Evolutionary conservation across 2,329 filamentous ascomycete species (phyloP).

Genomic region (Scedosporium aurantiacum): DNA sequence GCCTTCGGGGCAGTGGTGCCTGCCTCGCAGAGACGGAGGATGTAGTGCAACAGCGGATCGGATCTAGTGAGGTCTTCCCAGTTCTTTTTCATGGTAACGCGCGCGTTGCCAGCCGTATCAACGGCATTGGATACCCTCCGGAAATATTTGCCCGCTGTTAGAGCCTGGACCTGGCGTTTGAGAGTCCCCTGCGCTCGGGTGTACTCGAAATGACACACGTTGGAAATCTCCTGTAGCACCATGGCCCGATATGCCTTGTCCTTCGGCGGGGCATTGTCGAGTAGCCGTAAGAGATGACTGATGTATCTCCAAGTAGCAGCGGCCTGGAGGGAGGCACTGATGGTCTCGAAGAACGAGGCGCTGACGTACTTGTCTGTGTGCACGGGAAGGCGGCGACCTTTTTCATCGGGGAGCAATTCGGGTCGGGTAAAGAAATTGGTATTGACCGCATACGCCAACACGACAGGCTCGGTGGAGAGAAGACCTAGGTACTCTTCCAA

Average conservation of each 20-base stretch:
- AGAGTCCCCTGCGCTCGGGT: conserved; percentile 24
- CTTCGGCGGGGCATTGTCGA: conserved; percentile 13
- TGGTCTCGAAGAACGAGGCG: conserved; percentile 27
- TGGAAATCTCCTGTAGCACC: conserved; percentile 34
- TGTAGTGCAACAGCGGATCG: conserved; percentile 29
- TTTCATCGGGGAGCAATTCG: conserved; percentile 33
- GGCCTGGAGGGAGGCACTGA: conserved; percentile 23
- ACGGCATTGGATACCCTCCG: conserved; percentile 23
- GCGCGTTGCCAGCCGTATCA: conserved; percentile 24
- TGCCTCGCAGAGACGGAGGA: conserved; percentile 31
- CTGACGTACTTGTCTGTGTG: conserved; percentile 31
- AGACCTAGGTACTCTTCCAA: conserved; percentile 24
- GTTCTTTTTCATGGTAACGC: conserved; percentile 28
- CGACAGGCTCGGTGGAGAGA: conserved; percentile 19
- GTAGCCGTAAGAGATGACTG: conserved; percentile 21
- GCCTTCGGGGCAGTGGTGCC: conserved; percentile 24
- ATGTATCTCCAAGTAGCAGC: conserved; percentile 31
- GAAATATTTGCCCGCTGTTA: conserved; percentile 27
- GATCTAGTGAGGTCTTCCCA: conserved; percentile 25
- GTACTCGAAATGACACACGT: conserved; percentile 33
- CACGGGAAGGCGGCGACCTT: conserved; percentile 25
- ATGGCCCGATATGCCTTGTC: conserved; percentile 21
- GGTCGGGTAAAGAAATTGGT: conserved; percentile 26
- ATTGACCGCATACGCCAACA: conserved; percentile 23
- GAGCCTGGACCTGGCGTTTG: conserved; percentile 27